phyloP scores from a whole-genome alignment of 2,329 filamentous ascomycete species.

The Penicillium sp. region DNA sequence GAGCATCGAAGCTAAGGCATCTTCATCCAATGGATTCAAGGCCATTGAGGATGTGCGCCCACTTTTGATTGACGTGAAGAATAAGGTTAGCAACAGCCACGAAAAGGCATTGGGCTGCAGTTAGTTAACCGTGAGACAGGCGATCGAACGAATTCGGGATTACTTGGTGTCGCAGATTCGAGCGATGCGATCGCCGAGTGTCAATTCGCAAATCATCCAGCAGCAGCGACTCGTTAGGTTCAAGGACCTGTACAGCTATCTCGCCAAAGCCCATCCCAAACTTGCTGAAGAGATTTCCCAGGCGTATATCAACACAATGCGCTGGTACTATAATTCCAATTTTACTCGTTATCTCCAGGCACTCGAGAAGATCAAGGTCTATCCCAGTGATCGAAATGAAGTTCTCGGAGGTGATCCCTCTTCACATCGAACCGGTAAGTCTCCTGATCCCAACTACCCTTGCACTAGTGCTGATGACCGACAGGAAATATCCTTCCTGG shows the following conservation, averaged over 20 bases:
- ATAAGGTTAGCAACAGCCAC: constrained; percentile 58
- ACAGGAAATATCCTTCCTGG: constrained; percentile 39
- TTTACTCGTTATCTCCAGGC: constrained; percentile 85
- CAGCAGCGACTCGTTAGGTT: constrained; percentile 86
- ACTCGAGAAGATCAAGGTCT: constrained; percentile 79
- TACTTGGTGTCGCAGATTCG: constrained; percentile 94
- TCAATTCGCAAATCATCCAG: constrained; percentile 96
- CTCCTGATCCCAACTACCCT: not conserved
- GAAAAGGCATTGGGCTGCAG: not conserved
- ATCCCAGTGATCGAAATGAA: constrained; percentile 78
- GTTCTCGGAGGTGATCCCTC: constrained; percentile 76
- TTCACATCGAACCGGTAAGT: constrained; percentile 56
- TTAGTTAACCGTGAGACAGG: constrained; percentile 47
- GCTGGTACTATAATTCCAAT: constrained; percentile 94
- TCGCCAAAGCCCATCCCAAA: constrained; percentile 76
- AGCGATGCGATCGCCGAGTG: constrained; percentile 86
- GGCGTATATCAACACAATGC: constrained; percentile 97
- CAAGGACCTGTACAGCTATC: constrained; percentile 82
- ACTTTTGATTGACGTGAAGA: constrained; percentile 76
- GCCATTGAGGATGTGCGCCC: constrained; percentile 81
- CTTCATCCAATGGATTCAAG: constrained; percentile 64
- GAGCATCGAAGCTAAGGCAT: constrained; percentile 66
- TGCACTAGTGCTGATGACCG: constrained; percentile 6
- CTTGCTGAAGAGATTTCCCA: constrained; percentile 86
- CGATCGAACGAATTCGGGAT: constrained; percentile 90